A percentile compares a stretch with the other conserved stretches of the same genome.
These are phyloP conservation scores for Exophiala mesophila DNA, from an alignment of 2,329 filamentous ascomycete species.

Conservation along the genomic window DNA sequence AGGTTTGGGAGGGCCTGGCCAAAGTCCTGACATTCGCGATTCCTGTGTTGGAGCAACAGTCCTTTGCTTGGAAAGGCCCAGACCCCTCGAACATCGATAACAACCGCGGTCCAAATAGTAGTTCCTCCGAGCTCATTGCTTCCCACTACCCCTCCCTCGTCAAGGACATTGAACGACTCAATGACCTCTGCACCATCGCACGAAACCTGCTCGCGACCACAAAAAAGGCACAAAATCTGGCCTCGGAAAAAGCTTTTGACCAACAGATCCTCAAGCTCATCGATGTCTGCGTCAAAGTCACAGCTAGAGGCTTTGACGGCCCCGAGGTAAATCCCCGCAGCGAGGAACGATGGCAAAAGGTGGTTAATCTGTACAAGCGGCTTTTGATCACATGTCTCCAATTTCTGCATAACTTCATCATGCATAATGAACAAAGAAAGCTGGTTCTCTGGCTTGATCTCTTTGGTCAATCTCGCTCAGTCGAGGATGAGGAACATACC, in stretches of 20 bases:
- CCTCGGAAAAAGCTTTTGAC: conserved; percentile 56
- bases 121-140: conserved; percentile 54
- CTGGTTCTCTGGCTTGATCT: conserved; percentile 61
- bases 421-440: conserved; percentile 61
- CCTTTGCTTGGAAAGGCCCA: conserved; percentile 58
- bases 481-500: conserved; percentile 8
- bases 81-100: conserved; percentile 26
- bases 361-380: conserved; percentile 62
- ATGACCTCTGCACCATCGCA: conserved; percentile 57
- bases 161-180: conserved; percentile 59
- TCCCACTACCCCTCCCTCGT: conserved; percentile 54
- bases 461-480: conserved; percentile 47
- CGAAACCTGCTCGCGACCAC: conserved; percentile 59
- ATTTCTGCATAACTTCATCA: conserved; percentile 62
- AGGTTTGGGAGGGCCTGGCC: conserved; percentile 57
- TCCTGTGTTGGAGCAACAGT: conserved; percentile 57
- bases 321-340: conserved; percentile 53
- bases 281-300: conserved; percentile 60
- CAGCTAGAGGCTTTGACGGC: conserved; percentile 60
- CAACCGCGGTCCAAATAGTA: conserved; percentile 9
- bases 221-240: conserved; percentile 58
- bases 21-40: conserved; percentile 56
- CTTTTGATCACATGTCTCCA: conserved; percentile 62
- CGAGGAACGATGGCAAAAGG: conserved; percentile 61
- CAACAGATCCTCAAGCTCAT: conserved; percentile 58